phyloP scores from a whole-genome alignment of 495 filamentous ascomycete species.

The Penicillium argentinense region DNA sequence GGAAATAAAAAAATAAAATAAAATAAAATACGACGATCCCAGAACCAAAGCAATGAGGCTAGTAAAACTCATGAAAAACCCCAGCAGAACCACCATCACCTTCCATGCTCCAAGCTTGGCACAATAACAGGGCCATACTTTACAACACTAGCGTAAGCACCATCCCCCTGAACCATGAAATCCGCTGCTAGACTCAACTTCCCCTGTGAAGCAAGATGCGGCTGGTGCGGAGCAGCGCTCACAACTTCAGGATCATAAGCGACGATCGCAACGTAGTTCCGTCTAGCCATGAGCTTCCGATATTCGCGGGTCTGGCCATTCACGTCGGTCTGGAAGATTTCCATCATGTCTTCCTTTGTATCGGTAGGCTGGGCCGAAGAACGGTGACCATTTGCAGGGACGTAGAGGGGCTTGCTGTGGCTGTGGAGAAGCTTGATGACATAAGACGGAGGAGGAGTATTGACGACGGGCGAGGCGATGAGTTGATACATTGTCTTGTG shows the following conservation, averaged over 20 bases:
- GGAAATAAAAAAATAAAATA: too few species aligned
- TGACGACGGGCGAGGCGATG: conserved; percentile 88
- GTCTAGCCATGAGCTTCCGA: conserved; percentile 84
- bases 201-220: conserved; percentile 45
- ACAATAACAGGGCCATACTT: conserved; percentile 98
- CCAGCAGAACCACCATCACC: conserved; percentile 14
- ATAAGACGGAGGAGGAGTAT: conserved; percentile 78
- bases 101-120: conserved; percentile 84
- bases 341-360: conserved; percentile 99
- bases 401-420: conserved; percentile 79
- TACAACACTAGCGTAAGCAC: conserved; percentile 71
- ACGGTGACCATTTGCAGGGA: conserved; percentile 88
- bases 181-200: conserved; percentile 89
- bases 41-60: too few species aligned
- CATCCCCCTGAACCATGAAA: conserved; percentile 95
- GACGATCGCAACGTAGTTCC: conserved; percentile 94
- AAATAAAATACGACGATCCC: too few species aligned
- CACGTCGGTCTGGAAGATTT: conserved; percentile 92
- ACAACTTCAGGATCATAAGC: conserved; percentile 84
- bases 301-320: conserved; percentile 75
- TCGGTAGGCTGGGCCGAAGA: conserved; percentile 59
- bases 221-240: conserved; percentile 37
- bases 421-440: conserved; percentile 90
- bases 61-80: too few species aligned
- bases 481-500: conserved; percentile 99